Percentiles rank a stretch among this genome's conserved stretches.
Evolutionary conservation across 768 basidiomycete genomes (phyloP).

Genomic region (Crepidotus variabilis): DNA sequence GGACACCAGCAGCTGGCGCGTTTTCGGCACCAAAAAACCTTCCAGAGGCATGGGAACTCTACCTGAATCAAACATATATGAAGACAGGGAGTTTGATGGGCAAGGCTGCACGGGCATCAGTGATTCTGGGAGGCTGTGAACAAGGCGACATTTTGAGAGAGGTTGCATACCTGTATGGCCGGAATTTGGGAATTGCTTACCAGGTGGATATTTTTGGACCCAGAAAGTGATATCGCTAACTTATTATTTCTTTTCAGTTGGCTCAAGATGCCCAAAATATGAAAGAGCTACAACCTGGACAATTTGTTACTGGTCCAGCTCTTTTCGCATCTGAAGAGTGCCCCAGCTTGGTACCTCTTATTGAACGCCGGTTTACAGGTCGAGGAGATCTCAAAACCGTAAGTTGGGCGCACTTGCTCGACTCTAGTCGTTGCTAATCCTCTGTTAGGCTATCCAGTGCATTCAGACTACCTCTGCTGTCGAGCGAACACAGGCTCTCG

Average conservation of each 20-base stretch:
- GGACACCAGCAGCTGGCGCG: slow-evolving; percentile 34
- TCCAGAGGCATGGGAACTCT: slow-evolving; percentile 63
- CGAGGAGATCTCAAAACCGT: slow-evolving; percentile 82
- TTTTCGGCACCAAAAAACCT: slow-evolving; percentile 25
- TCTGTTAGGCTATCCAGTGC: slow-evolving; percentile 56
- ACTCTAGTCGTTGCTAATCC: neutral
- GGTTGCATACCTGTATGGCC: slow-evolving; percentile 85
- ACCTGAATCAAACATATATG: slow-evolving; percentile 66
- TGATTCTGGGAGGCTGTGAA: slow-evolving; percentile 78
- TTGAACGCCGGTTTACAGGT: slow-evolving; percentile 71
- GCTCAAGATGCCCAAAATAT: slow-evolving; percentile 83
- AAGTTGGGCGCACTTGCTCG: slow-evolving; percentile 19
- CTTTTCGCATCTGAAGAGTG: slow-evolving; percentile 87
- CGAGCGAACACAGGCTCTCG: slow-evolving; percentile 75
- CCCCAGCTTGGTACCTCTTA: slow-evolving; percentile 70
- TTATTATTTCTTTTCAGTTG: slow-evolving; percentile 43
- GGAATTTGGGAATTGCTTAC: slow-evolving; percentile 84
- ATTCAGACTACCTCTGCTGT: slow-evolving; percentile 72
- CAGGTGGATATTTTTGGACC: slow-evolving; percentile 27
- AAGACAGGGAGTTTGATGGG: slow-evolving; percentile 92
- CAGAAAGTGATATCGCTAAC: slow-evolving; percentile 6
- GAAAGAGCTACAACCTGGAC: slow-evolving; percentile 35
- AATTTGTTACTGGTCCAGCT: slow-evolving; percentile 70
- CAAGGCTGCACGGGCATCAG: slow-evolving; percentile 79
- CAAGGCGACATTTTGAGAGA: slow-evolving; percentile 86